These are phyloP conservation scores for Fusarium chlamydosporum DNA, from an alignment of 2,329 filamentous ascomycete genomes.

Conservation along the genomic window DNA sequence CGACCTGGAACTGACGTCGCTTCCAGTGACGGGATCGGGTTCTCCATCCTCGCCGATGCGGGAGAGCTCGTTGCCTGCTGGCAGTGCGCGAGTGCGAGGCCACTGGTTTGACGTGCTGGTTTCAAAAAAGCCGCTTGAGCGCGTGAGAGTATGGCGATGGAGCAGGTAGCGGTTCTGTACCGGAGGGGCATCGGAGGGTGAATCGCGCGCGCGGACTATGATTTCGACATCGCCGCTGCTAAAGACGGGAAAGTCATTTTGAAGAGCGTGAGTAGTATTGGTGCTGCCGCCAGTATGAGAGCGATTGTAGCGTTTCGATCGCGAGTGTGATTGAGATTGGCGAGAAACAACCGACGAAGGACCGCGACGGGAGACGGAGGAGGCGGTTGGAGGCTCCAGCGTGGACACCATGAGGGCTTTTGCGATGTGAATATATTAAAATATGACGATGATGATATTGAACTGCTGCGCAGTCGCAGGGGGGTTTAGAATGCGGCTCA, in stretches of 20 bases:
- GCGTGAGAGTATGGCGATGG: constrained; percentile 86
- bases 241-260: constrained; percentile 95
- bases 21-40: constrained; percentile 42
- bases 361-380: constrained; percentile 70
- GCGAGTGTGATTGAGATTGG: constrained; percentile 67
- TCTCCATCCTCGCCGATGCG: constrained; percentile 64
- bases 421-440: constrained; percentile 15
- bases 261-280: constrained; percentile 76
- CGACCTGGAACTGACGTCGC: constrained; percentile 43
- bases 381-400: constrained; percentile 63
- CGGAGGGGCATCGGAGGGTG: constrained; percentile 36
- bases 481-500: constrained; percentile 19
- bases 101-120: constrained; percentile 85
- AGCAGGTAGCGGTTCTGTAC: constrained; percentile 85
- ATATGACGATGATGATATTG: constrained; percentile 1
- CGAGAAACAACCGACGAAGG: constrained; percentile 72
- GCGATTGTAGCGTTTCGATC: constrained; percentile 80
- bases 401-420: constrained; percentile 72
- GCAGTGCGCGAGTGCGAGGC: constrained; percentile 58
- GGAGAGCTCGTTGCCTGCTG: constrained; percentile 63
- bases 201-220: constrained; percentile 72
- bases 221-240: constrained; percentile 96
- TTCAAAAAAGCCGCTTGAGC: constrained; percentile 95
- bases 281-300: constrained; percentile 82
- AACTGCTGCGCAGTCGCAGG: constrained; percentile 27